Evolutionary conservation across 495 filamentous ascomycete genomes (phyloP).

Genomic region (Aspergillus conjunctus): DNA sequence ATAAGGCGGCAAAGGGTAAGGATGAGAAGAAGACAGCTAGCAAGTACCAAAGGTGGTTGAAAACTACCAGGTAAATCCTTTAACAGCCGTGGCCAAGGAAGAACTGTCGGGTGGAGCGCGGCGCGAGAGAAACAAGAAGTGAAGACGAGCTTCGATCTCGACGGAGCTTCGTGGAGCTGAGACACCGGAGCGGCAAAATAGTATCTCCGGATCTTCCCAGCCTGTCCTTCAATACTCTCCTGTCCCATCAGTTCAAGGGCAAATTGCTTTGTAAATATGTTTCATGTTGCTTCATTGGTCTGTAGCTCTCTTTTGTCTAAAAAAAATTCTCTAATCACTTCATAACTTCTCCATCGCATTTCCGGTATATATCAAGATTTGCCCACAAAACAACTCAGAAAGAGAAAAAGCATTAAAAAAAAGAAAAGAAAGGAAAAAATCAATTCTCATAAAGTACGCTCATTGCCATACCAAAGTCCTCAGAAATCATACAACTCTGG

Average conservation of each 20-base stretch:
- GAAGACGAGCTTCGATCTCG: conserved; percentile 26
- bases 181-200: conserved; percentile 22
- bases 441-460: neutral
- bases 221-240: neutral
- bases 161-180: conserved; percentile 22
- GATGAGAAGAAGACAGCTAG: conserved; percentile 5
- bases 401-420: neutral
- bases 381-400: neutral
- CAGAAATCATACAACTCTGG: neutral
- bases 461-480: neutral
- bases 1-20: conserved; percentile 9
- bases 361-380: neutral
- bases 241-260: neutral
- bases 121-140: conserved; percentile 23
- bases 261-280: neutral
- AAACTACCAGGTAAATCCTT: conserved; percentile 13
- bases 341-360: neutral
- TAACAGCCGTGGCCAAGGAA: conserved; percentile 24
- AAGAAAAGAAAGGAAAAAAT: neutral
- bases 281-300: no score
- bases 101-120: conserved; percentile 22
- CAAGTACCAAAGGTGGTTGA: conserved; percentile 1
- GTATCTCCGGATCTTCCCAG: conserved; percentile 17
- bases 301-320: no score
- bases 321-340: neutral